Percentiles rank a stretch among this genome's conserved stretches.
Evolutionary conservation across 768 basidiomycete genomes (phyloP).

Genomic region (Grammothele lineata): DNA sequence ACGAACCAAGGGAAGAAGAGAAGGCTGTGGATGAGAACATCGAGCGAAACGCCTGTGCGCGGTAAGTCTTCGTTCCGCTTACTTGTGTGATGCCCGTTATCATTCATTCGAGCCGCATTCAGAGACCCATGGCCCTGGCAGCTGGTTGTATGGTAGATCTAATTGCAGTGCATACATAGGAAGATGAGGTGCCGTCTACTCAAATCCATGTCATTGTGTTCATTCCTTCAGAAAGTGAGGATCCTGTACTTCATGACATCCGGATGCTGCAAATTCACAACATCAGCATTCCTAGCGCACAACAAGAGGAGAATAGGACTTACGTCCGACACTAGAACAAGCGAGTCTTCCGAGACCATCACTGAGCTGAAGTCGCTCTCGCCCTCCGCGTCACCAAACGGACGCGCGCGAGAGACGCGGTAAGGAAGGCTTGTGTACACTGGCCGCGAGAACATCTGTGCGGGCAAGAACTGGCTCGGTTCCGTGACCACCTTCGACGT

Average conservation of each 20-base stretch:
- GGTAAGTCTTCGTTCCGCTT: no score
- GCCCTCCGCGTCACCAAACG: slow-evolving; percentile 5
- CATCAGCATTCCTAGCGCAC: background rate
- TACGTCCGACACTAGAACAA: slow-evolving; percentile 41
- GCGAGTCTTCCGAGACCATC: slow-evolving; percentile 55
- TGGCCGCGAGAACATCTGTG: slow-evolving; percentile 35
- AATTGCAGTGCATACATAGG: no score
- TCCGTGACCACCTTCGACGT: no score
- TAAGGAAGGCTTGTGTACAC: slow-evolving; percentile 47
- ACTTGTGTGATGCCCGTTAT: no score
- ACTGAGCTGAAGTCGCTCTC: slow-evolving; percentile 24
- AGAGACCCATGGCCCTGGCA: no score
- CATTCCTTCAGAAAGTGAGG: slow-evolving; percentile 21
- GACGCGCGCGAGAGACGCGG: slow-evolving; percentile 27
- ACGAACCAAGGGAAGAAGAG: no score
- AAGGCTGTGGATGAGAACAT: no score
- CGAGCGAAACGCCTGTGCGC: no score
- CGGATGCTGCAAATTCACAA: slow-evolving; percentile 1
- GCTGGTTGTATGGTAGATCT: no score
- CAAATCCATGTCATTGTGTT: no score
- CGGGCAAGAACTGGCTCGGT: slow-evolving; percentile 22
- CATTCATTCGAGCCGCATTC: no score
- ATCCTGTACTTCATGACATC: slow-evolving; percentile 19
- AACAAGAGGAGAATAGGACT: background rate
- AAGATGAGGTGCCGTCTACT: no score